Conservation (phyloP, 2,329 filamentous ascomycete genomes). For the Lachnellula suecica region DNA sequence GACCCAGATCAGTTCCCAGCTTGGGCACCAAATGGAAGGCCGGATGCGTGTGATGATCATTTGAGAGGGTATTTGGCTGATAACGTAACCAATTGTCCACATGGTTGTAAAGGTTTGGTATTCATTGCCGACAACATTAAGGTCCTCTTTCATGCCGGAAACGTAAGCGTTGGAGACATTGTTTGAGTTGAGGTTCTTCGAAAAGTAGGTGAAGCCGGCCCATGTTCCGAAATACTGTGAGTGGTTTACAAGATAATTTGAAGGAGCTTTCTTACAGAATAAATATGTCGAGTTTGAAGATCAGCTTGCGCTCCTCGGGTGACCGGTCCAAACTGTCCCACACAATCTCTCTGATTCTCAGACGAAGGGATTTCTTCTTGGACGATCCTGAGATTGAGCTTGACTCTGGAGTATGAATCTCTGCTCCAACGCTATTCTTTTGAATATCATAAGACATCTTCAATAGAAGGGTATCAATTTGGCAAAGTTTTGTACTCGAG, state of each 20-base stretch:
- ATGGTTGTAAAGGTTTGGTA: constrained; percentile 41
- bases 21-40: constrained; percentile 58
- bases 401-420: constrained; percentile 1
- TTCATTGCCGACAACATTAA: constrained; percentile 43
- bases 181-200: constrained; percentile 26
- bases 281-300: constrained; percentile 54
- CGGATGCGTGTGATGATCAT: constrained; percentile 53
- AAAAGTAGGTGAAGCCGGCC: constrained; percentile 30
- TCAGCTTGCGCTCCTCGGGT: constrained; percentile 48
- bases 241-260: not conserved
- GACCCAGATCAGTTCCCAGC: constrained; percentile 53
- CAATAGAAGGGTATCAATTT: not conserved
- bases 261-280: constrained; percentile 40
- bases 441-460: constrained; percentile 9
- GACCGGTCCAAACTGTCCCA: constrained; percentile 52
- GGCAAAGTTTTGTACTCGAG: too few relatives aligned
- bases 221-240: constrained; percentile 18
- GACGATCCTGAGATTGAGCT: not conserved
- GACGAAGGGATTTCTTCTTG: constrained; percentile 14
- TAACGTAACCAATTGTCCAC: constrained; percentile 54
- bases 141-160: constrained; percentile 45
- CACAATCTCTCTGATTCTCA: constrained; percentile 22
- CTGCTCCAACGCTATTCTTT: not conserved
- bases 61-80: constrained; percentile 42
- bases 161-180: constrained; percentile 37